Evolutionary conservation across 768 basidiomycete species (phyloP).

Genomic region (Neoboletus subvelutipes): DNA sequence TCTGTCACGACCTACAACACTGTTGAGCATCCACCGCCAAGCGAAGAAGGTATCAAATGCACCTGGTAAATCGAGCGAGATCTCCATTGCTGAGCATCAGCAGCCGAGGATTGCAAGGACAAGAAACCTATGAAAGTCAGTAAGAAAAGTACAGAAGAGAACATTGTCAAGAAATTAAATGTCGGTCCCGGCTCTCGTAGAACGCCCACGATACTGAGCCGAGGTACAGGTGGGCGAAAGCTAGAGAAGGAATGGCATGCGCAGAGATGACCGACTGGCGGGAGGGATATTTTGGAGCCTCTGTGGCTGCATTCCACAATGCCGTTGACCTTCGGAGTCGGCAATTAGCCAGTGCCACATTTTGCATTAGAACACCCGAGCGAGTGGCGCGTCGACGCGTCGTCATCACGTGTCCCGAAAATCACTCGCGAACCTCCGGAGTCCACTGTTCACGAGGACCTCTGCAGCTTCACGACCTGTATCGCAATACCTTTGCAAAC

Average conservation of each 20-base stretch:
- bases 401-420: conserved; percentile 30
- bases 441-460: background rate
- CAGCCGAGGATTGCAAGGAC: conserved; percentile 26
- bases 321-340: conserved; percentile 24
- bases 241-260: conserved; percentile 8
- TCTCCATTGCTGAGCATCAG: conserved; percentile 49
- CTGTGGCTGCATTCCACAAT: conserved; percentile 20
- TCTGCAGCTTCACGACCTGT: background rate
- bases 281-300: conserved; percentile 6
- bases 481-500: too few species aligned
- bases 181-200: background rate
- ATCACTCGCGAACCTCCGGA: conserved; percentile 3
- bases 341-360: conserved; percentile 23
- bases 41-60: background rate
- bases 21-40: background rate
- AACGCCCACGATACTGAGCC: conserved; percentile 4
- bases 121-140: conserved; percentile 10
- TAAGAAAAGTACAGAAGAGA: conserved; percentile 6
- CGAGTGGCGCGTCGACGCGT: conserved; percentile 12
- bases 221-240: background rate
- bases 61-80: conserved; percentile 57
- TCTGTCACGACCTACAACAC: conserved; percentile 49
- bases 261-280: background rate
- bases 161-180: conserved; percentile 5
- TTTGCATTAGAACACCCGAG: conserved; percentile 2